Base-by-base conservation (phyloP, 2,329 filamentous ascomycete genomes). In the Penicillium sp. region DNA sequence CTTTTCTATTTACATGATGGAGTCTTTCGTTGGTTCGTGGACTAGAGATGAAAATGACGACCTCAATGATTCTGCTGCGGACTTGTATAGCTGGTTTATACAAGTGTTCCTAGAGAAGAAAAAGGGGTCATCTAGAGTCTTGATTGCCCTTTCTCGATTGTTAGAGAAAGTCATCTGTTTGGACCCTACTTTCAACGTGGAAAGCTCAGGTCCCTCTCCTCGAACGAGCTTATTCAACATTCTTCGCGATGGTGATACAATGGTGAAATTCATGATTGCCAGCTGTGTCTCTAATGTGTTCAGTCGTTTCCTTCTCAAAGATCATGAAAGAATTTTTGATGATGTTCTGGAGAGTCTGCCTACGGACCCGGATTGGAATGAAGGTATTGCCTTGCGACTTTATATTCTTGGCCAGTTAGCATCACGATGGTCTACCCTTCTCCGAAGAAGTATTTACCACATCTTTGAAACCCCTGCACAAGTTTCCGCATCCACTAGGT, bases 401-500 rank as follows among this genome's bases (percentile, higher is more conserved):
- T 83, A 89, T 60, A 83, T 90, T 8, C 76, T 97, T 11, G 84
- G 88, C 1, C 85, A 85, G 55, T 76, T 99, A 57, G 94, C 89
- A 23, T 89, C 90, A 28, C 77, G 79, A 51, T 97, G 93, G 90
- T 86, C 91, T 58, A 96, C 92, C 0, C 79, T 97, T 20, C 80
- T 97, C 45, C 87, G 92, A 52, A 85, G 89, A 61, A 91, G 91
- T 62, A 89, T 96, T 18, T 99, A 97, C 69, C 89, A 94, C 70
- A 91, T 97, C 21, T 96, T 97, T 64, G 94, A 97, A 70, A 91
- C 88, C 0, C 89, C 92, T 1, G 90, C 89, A 1, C 85, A 85
- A 56, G 83, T 96, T 14, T 74, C 81, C 3, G 73, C 76, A 11
- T 88, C 88, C 6, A 78, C 81, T 20, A 76, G 79, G 20, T 88